Conservation (phyloP, 2,329 filamentous ascomycete genomes). For the Pseudohalonectria lignicola region DNA sequence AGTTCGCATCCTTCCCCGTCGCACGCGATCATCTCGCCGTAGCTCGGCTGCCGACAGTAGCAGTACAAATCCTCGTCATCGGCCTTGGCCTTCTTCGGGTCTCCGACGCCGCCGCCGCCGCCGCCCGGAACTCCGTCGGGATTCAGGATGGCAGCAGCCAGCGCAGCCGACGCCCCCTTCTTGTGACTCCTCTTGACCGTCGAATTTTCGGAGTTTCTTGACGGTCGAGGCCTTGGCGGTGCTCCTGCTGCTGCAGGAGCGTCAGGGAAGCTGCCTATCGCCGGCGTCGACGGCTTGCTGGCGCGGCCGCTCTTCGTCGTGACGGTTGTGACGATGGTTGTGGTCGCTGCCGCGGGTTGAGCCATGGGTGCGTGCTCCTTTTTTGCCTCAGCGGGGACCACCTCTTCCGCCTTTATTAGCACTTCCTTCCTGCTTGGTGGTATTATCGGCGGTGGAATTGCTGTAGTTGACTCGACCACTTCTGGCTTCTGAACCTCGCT, state of each 20-base stretch:
- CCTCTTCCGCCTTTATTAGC: constrained; percentile 27
- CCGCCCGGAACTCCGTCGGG: constrained; percentile 13
- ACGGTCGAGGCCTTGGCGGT: constrained; percentile 7
- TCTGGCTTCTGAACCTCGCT: constrained; percentile 17
- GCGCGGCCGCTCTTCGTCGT: constrained; percentile 54
- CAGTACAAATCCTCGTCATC: constrained; percentile 67
- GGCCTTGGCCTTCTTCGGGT: constrained; percentile 35
- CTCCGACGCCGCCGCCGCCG: constrained; percentile 16
- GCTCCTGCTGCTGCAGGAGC: constrained; percentile 24
- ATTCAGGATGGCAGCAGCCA: constrained; percentile 10
- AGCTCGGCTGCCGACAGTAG: constrained; percentile 70
- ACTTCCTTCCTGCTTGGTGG: constrained; percentile 20
- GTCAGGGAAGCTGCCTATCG: constrained; percentile 46
- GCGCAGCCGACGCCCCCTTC: constrained; percentile 36
- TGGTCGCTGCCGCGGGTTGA: constrained; percentile 16
- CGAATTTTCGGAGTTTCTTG: too few relatives aligned
- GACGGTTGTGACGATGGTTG: constrained; percentile 25
- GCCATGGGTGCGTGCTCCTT: constrained; percentile 26
- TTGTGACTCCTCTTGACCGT: constrained; percentile 47
- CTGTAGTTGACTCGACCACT: constrained; percentile 12
- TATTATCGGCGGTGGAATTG: constrained; percentile 10
- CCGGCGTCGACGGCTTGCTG: constrained; percentile 56
- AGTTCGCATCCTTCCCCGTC: constrained; percentile 57
- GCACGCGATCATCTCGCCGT: constrained; percentile 77
- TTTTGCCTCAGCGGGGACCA: constrained; percentile 21